These are phyloP conservation scores for Cucumis cinereus DNA, from an alignment of 306 rosid species.

Conservation along the genomic window DNA sequence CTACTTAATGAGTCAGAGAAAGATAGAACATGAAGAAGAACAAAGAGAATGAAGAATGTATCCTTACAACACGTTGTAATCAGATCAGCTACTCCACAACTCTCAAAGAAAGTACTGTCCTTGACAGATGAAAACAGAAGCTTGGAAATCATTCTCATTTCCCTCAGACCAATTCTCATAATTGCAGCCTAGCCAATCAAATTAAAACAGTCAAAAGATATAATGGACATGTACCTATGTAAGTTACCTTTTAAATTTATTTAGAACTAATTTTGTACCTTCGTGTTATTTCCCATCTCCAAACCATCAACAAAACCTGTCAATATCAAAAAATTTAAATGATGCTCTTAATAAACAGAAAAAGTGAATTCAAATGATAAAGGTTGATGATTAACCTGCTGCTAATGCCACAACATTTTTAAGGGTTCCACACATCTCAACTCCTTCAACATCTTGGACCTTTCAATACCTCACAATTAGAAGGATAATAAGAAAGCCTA, in stretches of 20 bases:
- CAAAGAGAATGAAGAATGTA: slow-evolving; percentile 1
- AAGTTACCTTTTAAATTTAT: background rate
- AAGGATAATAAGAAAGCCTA: slow-evolving; percentile 9
- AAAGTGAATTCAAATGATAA: background rate
- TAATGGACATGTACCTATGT: background rate
- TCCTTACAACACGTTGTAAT: slow-evolving; percentile 88
- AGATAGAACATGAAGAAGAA: background rate
- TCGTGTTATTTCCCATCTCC: slow-evolving; percentile 95
- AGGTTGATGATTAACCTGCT: slow-evolving; percentile 47
- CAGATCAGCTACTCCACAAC: slow-evolving; percentile 94
- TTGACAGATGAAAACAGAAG: slow-evolving; percentile 71
- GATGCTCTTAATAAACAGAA: slow-evolving; percentile 11
- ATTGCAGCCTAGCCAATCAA: slow-evolving; percentile 63
- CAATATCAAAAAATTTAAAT: slow-evolving; percentile 10
- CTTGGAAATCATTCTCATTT: slow-evolving; percentile 75
- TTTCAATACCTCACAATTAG: slow-evolving; percentile 18
- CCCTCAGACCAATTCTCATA: slow-evolving; percentile 80
- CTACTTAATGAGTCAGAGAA: background rate
- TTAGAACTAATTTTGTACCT: slow-evolving; percentile 23
- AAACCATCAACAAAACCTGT: slow-evolving; percentile 95
- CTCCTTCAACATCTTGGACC: slow-evolving; percentile 91
- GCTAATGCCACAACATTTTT: slow-evolving; percentile 87
- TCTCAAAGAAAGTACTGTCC: slow-evolving; percentile 79
- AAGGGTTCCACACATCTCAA: slow-evolving; percentile 86
- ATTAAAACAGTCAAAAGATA: slow-evolving; percentile 8